Conservation (phyloP, 129 eudicot genomes). For the Mikania micrantha region DNA sequence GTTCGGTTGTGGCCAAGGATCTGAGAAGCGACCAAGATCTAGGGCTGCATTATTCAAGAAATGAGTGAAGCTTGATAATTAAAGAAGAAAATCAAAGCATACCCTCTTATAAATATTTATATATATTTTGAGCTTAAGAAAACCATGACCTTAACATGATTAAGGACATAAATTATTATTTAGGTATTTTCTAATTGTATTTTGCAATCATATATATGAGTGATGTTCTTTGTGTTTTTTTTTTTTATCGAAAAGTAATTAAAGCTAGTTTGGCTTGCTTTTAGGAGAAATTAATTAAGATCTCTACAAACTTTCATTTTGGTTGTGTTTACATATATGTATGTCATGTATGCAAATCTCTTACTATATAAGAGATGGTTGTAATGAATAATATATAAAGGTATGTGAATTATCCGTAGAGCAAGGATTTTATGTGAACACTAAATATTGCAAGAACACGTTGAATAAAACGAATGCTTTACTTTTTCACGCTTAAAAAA, state of each 20-base stretch:
- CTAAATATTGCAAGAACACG: too few relatives aligned
- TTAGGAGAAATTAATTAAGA: neutral
- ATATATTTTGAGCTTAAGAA: constrained; percentile 33
- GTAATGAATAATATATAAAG: neutral
- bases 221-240: constrained; percentile 25
- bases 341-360: neutral
- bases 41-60: constrained; percentile 42
- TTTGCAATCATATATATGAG: constrained; percentile 21
- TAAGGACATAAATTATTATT: constrained; percentile 20
- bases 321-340: neutral
- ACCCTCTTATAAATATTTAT: constrained; percentile 16
- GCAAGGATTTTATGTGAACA: too few relatives aligned
- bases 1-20: constrained; percentile 21
- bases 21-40: constrained; percentile 38
- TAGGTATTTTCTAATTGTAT: constrained; percentile 2
- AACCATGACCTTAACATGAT: constrained; percentile 20
- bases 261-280: constrained; percentile 15
- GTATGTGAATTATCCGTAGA: too few relatives aligned
- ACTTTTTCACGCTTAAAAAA: too few relatives aligned
- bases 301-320: neutral
- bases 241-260: constrained; percentile 10
- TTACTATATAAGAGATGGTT: neutral
- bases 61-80: constrained; percentile 24
- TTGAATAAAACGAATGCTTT: too few relatives aligned
- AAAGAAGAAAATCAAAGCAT: constrained; percentile 9